Percentiles rank a stretch among this genome's conserved stretches.
Evolutionary conservation across 2,329 filamentous ascomycete species (phyloP).

Genomic region (Rachicladosporium sp.): DNA sequence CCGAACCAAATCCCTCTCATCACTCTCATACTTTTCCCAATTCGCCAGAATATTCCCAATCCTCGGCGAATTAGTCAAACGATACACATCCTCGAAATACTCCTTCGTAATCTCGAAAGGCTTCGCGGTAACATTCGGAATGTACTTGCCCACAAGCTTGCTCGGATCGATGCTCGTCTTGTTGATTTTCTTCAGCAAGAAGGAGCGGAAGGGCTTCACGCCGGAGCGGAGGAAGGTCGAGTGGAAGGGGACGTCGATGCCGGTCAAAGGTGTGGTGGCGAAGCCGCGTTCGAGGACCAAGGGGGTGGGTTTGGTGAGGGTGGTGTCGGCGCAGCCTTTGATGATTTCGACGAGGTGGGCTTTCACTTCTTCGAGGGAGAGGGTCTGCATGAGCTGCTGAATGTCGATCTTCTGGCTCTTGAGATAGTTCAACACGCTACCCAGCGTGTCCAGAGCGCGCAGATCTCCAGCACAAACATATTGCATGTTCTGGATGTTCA

Average conservation of each 20-base stretch:
- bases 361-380: conserved; percentile 84
- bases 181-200: conserved; percentile 99
- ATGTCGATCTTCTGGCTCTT: conserved; percentile 98
- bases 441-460: conserved; percentile 52
- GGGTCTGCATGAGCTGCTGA: conserved; percentile 74
- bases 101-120: conserved; percentile 95
- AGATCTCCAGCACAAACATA: conserved; percentile 57
- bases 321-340: conserved; percentile 72
- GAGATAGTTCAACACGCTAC: conserved; percentile 82
- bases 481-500: conserved; percentile 61
- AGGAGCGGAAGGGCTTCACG: conserved; percentile 96
- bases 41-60: conserved; percentile 76
- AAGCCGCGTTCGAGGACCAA: conserved; percentile 88
- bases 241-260: conserved; percentile 98
- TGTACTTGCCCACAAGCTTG: conserved; percentile 96
- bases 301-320: conserved; percentile 75
- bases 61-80: conserved; percentile 68
- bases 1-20: conserved; percentile 17
- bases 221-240: conserved; percentile 94
- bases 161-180: conserved; percentile 96
- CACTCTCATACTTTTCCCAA: conserved; percentile 42
- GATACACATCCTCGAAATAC: conserved; percentile 98
- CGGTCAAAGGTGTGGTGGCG: conserved; percentile 89
- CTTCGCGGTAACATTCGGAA: conserved; percentile 93
- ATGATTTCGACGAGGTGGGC: conserved; percentile 84